Evolutionary conservation across 2,329 filamentous ascomycete genomes (phyloP), one percentile per base, ranked within the genome.

Genomic region (Fusarium mundagurra): DNA sequence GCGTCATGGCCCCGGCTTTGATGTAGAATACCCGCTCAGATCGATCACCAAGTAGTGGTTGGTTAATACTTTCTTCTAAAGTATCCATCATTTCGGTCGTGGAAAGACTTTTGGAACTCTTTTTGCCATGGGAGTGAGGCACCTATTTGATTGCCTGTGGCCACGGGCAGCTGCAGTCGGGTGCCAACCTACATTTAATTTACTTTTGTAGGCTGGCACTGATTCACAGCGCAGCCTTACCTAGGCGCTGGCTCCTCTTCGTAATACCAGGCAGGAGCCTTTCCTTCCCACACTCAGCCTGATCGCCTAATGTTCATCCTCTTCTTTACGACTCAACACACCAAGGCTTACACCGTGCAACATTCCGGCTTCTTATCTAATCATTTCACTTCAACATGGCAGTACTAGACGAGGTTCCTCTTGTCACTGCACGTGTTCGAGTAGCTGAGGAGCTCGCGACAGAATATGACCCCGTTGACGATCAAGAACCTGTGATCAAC

Each of bases 381-480:
- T 36, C 24, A 1, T 20, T 38, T n/a, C 38, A n/a, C 14, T 18
- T 22, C 38, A 55, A 5, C 16, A 78, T 80, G 78, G 79, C 75
- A 24, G 62, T 80, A 6, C 33, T 79, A 9, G 51, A 58, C 14
- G 43, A 9, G 7, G 8, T 78, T 18, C 72, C 76, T 8, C 70
- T 68, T 13, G 5, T 80, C 14, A 59, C 64, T 8, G 73, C 76
- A 22, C 45, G 36, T 10, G 54, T 80, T 20, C 43, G 53, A 24
- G 59, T 80, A 31, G 72, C 67, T 0, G 73, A 74, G 2, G 57
- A 76, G 50, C 43, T 70, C 5, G 76, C 77, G 6, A 71, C 62
- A 4, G 78, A 81, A 41, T 76, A 80, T 33, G 51, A 71, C 6
- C 24, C 51, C 7, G 48, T 51, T 9, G 54, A 70, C 8, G 39